These are phyloP conservation scores for Aegle marmelos DNA, from an alignment of 345 rosid species.

Conservation along the genomic window DNA sequence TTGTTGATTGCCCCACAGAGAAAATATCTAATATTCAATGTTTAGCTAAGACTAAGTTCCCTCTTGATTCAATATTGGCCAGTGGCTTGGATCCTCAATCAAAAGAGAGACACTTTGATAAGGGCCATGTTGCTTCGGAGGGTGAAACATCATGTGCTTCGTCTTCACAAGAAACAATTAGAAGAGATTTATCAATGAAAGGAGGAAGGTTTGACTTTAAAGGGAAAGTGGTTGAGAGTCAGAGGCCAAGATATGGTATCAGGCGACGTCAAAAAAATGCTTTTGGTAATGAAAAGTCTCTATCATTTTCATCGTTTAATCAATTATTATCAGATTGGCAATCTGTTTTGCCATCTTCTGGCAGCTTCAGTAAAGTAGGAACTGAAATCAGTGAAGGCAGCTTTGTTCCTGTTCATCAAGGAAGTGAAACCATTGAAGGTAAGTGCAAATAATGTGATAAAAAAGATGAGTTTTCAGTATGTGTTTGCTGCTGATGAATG, in stretches of 20 bases:
- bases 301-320: slow-evolving; percentile 39
- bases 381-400: slow-evolving; percentile 24
- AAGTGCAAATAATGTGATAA: slow-evolving; percentile 4
- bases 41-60: slow-evolving; percentile 33
- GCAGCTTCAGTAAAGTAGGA: slow-evolving; percentile 20
- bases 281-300: slow-evolving; percentile 20
- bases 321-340: slow-evolving; percentile 19
- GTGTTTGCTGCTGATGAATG: background rate
- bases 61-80: slow-evolving; percentile 46
- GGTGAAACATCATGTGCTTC: slow-evolving; percentile 29
- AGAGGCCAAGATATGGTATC: slow-evolving; percentile 36
- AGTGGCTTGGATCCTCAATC: slow-evolving; percentile 16
- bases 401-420: slow-evolving; percentile 8
- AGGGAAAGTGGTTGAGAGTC: slow-evolving; percentile 26
- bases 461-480: slow-evolving; percentile 3
- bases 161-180: background rate
- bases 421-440: slow-evolving; percentile 25
- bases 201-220: slow-evolving; percentile 34
- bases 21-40: slow-evolving; percentile 44
- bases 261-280: slow-evolving; percentile 38
- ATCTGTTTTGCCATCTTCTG: slow-evolving; percentile 28
- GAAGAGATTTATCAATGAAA: slow-evolving; percentile 15
- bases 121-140: slow-evolving; percentile 24
- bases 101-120: slow-evolving; percentile 15
- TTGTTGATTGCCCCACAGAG: slow-evolving; percentile 33